A percentile compares a stretch with the other conserved stretches of the same genome.
Conservation (phyloP, 305 asterid species). For the Nicotiana rustica region DNA sequence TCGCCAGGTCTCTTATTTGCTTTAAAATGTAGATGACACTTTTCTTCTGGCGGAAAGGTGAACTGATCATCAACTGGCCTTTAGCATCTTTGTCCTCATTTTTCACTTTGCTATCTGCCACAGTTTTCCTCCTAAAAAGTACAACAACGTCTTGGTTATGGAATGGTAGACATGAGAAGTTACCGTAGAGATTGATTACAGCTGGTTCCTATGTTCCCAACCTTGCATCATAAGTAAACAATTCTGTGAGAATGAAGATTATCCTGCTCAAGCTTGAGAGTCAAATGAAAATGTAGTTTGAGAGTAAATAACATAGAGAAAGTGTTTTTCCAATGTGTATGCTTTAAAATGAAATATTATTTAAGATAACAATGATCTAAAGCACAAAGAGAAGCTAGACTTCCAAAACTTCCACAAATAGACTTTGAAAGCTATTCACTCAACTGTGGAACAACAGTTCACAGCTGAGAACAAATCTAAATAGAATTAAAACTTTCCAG, state of each 20-base stretch:
- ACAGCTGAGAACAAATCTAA: slow-evolving; percentile 12
- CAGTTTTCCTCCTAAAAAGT: slow-evolving; percentile 20
- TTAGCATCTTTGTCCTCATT: not conserved
- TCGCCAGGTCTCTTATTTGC: not conserved
- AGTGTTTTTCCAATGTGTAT: not conserved
- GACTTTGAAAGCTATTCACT: not conserved
- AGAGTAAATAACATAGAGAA: not conserved
- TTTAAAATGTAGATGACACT: not conserved
- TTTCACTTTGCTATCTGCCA: not conserved
- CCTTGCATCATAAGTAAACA: not conserved
- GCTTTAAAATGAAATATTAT: not conserved
- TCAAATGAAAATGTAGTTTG: slow-evolving; percentile 15
- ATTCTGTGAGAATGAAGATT: not conserved
- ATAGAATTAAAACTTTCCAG: not conserved
- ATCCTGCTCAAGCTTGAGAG: not conserved
- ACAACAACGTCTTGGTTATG: not conserved
- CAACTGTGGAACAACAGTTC: slow-evolving; percentile 13
- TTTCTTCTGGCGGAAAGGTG: not conserved
- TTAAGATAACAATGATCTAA: not conserved
- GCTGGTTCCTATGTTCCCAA: slow-evolving; percentile 3
- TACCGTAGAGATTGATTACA: not conserved
- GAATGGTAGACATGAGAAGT: slow-evolving; percentile 17
- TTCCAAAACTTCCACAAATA: not conserved
- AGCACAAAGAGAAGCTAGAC: not conserved
- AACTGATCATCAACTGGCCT: not conserved